Evolutionary conservation across 129 eudicot species (phyloP).

Genomic region (Tanacetum coccineum): DNA sequence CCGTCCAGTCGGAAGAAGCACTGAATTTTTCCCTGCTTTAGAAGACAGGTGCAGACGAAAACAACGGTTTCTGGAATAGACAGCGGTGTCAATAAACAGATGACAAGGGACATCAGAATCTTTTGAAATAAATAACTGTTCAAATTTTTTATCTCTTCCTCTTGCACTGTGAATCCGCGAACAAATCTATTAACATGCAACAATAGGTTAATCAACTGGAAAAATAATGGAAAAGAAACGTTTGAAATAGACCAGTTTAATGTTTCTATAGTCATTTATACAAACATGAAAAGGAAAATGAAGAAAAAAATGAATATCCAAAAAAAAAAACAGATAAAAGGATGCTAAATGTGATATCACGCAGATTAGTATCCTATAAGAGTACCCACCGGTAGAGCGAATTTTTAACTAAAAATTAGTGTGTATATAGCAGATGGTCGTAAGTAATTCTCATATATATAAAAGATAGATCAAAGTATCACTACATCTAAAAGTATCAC

Average conservation of each 20-base stretch:
- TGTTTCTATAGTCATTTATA: constrained; percentile 8
- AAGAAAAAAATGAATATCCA: constrained; percentile 1
- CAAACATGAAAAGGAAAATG: neutral
- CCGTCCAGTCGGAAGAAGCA: constrained; percentile 83
- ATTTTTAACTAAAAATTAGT: no score
- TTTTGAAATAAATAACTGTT: constrained; percentile 64
- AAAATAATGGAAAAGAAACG: constrained; percentile 1
- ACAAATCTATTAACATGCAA: constrained; percentile 51
- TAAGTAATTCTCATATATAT: no score
- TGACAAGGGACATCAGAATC: constrained; percentile 49
- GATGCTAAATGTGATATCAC: neutral
- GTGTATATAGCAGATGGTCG: no score
- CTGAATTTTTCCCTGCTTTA: constrained; percentile 84
- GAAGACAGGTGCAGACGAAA: constrained; percentile 86
- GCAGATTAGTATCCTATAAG: no score
- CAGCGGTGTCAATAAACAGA: constrained; percentile 92
- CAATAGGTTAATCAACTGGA: neutral
- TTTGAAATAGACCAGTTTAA: constrained; percentile 16
- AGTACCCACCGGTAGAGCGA: no score
- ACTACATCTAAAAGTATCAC: no score
- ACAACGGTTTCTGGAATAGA: constrained; percentile 89
- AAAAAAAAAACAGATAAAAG: neutral
- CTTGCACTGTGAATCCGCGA: constrained; percentile 51
- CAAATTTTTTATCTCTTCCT: constrained; percentile 55
- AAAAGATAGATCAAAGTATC: no score